phyloP scores from a whole-genome alignment of 2,329 filamentous ascomycete genomes.

The Alternaria gaisen region DNA sequence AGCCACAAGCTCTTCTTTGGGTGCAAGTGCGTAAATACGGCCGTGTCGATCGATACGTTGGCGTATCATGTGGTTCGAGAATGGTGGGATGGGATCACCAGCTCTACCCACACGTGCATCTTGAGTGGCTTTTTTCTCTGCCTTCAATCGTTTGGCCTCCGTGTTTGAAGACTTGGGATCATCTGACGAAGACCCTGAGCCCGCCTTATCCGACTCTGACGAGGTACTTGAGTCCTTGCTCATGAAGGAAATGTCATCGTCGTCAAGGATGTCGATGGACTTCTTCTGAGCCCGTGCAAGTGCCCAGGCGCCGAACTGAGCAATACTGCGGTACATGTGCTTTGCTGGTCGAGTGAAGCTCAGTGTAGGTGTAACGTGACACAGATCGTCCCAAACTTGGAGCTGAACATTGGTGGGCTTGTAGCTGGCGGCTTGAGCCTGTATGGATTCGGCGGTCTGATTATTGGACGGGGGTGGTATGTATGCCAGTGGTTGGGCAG shows the following conservation, averaged over 20 bases:
- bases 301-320: conserved; percentile 93
- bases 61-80: conserved; percentile 88
- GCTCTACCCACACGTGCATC: conserved; percentile 74
- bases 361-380: conserved; percentile 90
- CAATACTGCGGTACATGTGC: conserved; percentile 90
- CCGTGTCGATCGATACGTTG: conserved; percentile 85
- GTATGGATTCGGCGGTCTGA: conserved; percentile 62
- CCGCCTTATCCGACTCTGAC: conserved; percentile 22
- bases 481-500: conserved; percentile 82
- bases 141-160: conserved; percentile 25
- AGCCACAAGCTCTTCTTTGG: conserved; percentile 70
- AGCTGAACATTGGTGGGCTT: conserved; percentile 90
- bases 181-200: conserved; percentile 32
- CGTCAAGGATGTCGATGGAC: conserved; percentile 81
- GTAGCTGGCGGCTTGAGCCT: conserved; percentile 74
- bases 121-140: conserved; percentile 18
- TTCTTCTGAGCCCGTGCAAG: conserved; percentile 82
- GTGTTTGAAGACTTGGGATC: conserved; percentile 31
- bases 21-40: conserved; percentile 72
- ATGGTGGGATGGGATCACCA: conserved; percentile 81
- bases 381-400: conserved; percentile 95
- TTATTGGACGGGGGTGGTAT: conserved; percentile 62
- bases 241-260: conserved; percentile 79
- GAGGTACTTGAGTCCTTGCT: conserved; percentile 61
- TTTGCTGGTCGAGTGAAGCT: conserved; percentile 97